phyloP scores from a whole-genome alignment of 108 stramenopile genomes.

The Nitzschia inconspicua region DNA sequence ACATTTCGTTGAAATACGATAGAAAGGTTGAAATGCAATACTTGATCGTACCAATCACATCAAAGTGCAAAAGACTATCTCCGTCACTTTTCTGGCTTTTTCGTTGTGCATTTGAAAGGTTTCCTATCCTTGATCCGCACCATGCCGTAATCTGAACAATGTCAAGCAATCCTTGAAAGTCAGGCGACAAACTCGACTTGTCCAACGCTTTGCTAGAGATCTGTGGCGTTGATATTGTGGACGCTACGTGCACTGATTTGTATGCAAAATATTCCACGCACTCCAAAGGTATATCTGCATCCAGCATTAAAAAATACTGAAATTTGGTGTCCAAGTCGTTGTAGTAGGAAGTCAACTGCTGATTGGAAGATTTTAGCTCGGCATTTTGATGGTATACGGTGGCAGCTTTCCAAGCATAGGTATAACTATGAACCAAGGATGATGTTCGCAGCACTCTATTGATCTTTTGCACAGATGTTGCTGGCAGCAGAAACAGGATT shows the following conservation, averaged over 20 bases:
- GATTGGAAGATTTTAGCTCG: neutral
- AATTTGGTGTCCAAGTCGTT: neutral
- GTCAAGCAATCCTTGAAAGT: neutral
- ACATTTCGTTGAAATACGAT: too few species aligned
- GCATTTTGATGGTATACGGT: slow-evolving; percentile 14
- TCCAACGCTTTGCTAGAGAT: neutral
- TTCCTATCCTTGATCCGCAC: too few species aligned
- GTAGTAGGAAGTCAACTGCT: neutral
- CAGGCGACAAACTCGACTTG: neutral
- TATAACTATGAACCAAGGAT: slow-evolving; percentile 19
- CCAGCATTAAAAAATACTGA: neutral
- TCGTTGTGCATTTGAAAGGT: too few species aligned
- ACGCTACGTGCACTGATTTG: slow-evolving; percentile 8
- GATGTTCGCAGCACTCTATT: neutral
- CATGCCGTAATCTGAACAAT: too few species aligned
- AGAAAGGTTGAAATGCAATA: too few species aligned
- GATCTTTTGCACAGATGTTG: neutral
- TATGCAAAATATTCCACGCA: slow-evolving; percentile 32
- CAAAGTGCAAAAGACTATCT: too few species aligned
- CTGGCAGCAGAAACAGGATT: slow-evolving; percentile 19
- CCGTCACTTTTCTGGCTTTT: too few species aligned
- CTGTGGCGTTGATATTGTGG: neutral
- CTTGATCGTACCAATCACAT: too few species aligned
- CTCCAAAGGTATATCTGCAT: neutral
- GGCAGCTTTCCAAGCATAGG: slow-evolving; percentile 43